Conservation (phyloP, 257 asterid species). For the Ocimum tenuiflorum region DNA sequence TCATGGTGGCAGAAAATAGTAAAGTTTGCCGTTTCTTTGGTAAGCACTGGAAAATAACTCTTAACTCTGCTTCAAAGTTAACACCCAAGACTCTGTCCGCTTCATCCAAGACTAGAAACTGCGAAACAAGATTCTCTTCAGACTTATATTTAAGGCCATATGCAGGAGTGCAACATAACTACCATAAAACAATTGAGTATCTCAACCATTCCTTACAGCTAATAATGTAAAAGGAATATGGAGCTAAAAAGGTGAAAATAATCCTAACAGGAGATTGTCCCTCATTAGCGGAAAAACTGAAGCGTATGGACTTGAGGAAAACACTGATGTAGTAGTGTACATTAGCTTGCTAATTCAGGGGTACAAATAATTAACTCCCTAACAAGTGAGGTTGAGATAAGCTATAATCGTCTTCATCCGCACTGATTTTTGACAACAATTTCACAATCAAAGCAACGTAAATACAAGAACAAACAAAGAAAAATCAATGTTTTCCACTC, state of each 20-base stretch:
- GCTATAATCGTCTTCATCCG: background rate
- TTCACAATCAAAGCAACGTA: background rate
- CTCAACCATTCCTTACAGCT: background rate
- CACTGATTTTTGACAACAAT: background rate
- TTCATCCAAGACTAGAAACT: slow-evolving; percentile 95
- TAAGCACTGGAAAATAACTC: slow-evolving; percentile 72
- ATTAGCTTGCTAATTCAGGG: background rate
- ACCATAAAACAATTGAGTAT: background rate
- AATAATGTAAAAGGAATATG: background rate
- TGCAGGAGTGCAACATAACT: background rate
- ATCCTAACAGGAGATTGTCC: background rate
- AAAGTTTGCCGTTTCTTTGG: slow-evolving; percentile 88
- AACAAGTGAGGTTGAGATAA: background rate
- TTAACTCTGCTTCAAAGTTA: slow-evolving; percentile 77
- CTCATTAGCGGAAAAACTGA: background rate
- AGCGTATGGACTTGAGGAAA: background rate
- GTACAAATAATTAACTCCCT: background rate
- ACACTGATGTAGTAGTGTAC: background rate
- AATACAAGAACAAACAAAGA: background rate
- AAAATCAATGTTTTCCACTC: background rate
- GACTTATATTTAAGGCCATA: slow-evolving; percentile 3
- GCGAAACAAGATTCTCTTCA: slow-evolving; percentile 26
- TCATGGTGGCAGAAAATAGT: slow-evolving; percentile 93
- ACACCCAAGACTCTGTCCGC: slow-evolving; percentile 89
- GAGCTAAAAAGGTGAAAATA: background rate